phyloP scores from a whole-genome alignment of 148 eudicot species.

The Agrostemma githago region DNA sequence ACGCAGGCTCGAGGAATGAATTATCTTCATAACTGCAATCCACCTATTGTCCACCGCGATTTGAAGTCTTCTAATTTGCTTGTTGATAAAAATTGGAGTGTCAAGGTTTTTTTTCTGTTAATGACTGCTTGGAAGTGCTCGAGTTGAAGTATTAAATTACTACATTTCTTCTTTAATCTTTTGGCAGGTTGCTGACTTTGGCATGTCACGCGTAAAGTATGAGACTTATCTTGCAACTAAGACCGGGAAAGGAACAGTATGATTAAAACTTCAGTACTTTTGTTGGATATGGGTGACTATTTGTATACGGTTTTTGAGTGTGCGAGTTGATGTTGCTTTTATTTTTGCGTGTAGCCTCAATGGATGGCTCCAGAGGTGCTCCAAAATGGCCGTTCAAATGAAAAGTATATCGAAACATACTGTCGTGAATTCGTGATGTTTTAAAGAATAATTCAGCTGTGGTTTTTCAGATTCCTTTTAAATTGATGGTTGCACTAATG shows the following conservation, averaged over 20 bases:
- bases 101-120: conserved; percentile 51
- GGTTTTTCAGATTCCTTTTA: not conserved
- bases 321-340: not conserved
- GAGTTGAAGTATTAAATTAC: not conserved
- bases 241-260: conserved; percentile 97
- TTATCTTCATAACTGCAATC: conserved; percentile 84
- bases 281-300: not conserved
- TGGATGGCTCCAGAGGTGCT: conserved; percentile 99
- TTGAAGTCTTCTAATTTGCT: conserved; percentile 94
- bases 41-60: conserved; percentile 92
- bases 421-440: conserved; percentile 2
- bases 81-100: conserved; percentile 94
- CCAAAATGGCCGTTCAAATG: conserved; percentile 78
- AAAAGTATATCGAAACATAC: conserved; percentile 53
- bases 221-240: conserved; percentile 75
- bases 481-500: not conserved
- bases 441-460: conserved; percentile 6
- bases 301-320: not conserved
- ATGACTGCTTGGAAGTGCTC: not conserved
- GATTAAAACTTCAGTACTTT: conserved; percentile 15
- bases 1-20: conserved; percentile 92
- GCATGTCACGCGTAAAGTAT: conserved; percentile 87
- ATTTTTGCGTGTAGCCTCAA: conserved; percentile 66
- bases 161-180: not conserved
- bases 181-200: conserved; percentile 92